Evolutionary conservation across 1,284 basidiomycete genomes (phyloP).

Genomic region (Cystobasidium pallidum): DNA sequence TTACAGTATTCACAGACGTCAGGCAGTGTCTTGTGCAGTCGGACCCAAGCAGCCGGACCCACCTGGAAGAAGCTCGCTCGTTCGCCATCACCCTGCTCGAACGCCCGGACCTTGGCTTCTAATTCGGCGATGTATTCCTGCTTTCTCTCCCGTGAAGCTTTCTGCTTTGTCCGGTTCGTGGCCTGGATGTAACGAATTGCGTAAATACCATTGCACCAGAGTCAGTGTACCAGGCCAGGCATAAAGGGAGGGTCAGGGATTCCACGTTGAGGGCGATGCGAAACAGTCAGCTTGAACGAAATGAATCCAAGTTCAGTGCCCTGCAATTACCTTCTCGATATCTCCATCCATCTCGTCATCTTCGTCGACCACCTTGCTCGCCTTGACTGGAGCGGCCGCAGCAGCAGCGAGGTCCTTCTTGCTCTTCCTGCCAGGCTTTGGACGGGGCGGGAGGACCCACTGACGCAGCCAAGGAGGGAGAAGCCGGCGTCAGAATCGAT

Average conservation of each 20-base stretch:
- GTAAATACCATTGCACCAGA: not conserved
- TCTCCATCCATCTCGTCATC: slow-evolving; percentile 28
- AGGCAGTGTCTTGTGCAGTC: not conserved
- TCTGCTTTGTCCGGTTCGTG: slow-evolving; percentile 46
- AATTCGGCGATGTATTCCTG: slow-evolving; percentile 48
- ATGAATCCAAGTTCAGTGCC: no score
- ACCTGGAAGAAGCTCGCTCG: slow-evolving; percentile 51
- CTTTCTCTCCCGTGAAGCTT: slow-evolving; percentile 50
- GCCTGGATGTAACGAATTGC: slow-evolving; percentile 8
- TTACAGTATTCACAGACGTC: not conserved
- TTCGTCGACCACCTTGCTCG: not conserved
- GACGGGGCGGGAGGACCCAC: slow-evolving; percentile 52
- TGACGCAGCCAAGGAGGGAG: slow-evolving; percentile 8
- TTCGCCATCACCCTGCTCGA: slow-evolving; percentile 51
- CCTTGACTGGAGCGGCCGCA: slow-evolving; percentile 3
- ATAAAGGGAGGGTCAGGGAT: no score
- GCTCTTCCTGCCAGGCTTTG: slow-evolving; percentile 52
- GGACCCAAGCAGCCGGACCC: not conserved
- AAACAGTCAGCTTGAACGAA: no score
- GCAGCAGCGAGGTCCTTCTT: slow-evolving; percentile 43
- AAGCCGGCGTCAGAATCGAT: no score
- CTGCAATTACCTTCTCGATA: slow-evolving; percentile 18
- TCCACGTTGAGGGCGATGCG: no score
- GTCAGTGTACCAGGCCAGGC: no score
- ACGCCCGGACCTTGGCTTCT: slow-evolving; percentile 49